Evolutionary conservation across 1,139 yeast genomes (phyloP), one percentile per base, ranked within the genome.

Genomic region (Meyerozyma athensensis): DNA sequence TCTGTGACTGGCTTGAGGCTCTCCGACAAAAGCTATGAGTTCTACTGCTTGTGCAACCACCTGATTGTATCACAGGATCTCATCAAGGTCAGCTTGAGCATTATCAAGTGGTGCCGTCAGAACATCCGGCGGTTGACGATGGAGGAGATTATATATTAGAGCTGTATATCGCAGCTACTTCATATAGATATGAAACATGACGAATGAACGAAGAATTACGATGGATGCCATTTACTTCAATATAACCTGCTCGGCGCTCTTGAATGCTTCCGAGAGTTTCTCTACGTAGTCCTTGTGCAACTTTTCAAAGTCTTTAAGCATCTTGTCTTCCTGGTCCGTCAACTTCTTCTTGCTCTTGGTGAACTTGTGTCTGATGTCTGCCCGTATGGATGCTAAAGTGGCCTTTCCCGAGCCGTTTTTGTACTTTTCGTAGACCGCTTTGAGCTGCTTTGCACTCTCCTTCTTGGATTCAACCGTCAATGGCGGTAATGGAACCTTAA

Each of bases 401-500:
- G 69, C 57, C 40, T 70, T 72, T 2, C 68, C 61, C 2, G 58
- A 43, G 9, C 84, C 77, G 45, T 74, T 76, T 45, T 79, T 80
- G 60, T 70, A 79, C 41, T 72, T 74, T 49, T 87, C 96, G 48
- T 68, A 79, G 5, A 73, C 68, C 14, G 69, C 73, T 54, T 87
- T 85, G 51, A 85, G 65, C 10, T 71, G 69, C 53, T 81, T 83
- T 10, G 72, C 72, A 43, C 72, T 67, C 37, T 73, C 79, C 39
- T 72, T 63, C 52, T 84, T 81, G 19, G 81, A 66, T 42, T 85
- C 95, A 3, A 81, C 73, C 7, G 90, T 81, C 20, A 81, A 72
- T 17, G 87, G 81, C 22, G 95, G 95, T 42, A 87, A 65, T 1
- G 87, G 78, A 8, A 87, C 81, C 47, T 78, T 81, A 52, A 90